phyloP scores from a whole-genome alignment of 2,329 filamentous ascomycete genomes.

The Periconia sp. region DNA sequence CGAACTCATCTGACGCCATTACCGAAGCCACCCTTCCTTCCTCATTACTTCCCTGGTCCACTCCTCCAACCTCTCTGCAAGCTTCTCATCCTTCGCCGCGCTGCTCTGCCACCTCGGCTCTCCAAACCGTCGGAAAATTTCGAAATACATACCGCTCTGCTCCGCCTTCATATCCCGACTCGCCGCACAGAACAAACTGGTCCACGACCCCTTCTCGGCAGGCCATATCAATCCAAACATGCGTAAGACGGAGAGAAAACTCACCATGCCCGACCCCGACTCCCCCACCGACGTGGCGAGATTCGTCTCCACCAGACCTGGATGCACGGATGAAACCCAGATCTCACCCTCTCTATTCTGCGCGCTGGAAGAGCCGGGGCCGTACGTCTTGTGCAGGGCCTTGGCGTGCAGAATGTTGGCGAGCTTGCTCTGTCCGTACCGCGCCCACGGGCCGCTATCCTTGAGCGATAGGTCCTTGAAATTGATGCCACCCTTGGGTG shows the following conservation, averaged over 20 bases:
- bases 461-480: slow-evolving; percentile 16
- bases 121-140: slow-evolving; percentile 1
- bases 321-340: slow-evolving; percentile 20
- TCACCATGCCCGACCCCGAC: not conserved
- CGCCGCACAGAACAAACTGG: slow-evolving; percentile 2
- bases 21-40: slow-evolving; percentile 5
- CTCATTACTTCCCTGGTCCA: not conserved
- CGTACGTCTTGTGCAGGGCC: slow-evolving; percentile 14
- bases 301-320: not conserved
- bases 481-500: slow-evolving; percentile 19
- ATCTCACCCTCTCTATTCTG: slow-evolving; percentile 14
- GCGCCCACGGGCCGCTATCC: slow-evolving; percentile 9
- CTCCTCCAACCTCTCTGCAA: slow-evolving; percentile 8
- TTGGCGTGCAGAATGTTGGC: slow-evolving; percentile 26
- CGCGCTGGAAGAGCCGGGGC: slow-evolving; percentile 10
- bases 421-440: slow-evolving; percentile 31
- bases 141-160: slow-evolving; percentile 6
- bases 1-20: too few species aligned
- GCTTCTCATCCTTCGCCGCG: slow-evolving; percentile 8
- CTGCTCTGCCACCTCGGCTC: slow-evolving; percentile 4
- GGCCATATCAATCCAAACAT: slow-evolving; percentile 3
- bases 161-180: slow-evolving; percentile 7
- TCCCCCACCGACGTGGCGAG: not conserved
- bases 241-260: not conserved
- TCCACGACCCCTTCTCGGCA: slow-evolving; percentile 10